Evolutionary conservation across 768 basidiomycete species (phyloP).

Genomic region (Psilocybe sp.): DNA sequence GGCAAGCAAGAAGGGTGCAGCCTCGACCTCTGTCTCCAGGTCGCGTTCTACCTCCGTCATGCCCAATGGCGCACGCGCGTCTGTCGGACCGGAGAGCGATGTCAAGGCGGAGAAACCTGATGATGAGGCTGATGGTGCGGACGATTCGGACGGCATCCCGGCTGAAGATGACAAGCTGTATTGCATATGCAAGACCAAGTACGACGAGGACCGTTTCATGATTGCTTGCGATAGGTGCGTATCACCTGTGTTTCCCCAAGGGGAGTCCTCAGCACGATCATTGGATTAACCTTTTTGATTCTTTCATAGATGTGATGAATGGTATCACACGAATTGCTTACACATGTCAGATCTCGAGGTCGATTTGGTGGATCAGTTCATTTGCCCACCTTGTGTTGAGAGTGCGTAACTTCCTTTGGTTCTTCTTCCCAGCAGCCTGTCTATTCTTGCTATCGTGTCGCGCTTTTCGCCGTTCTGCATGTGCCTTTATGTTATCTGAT

Average conservation of each 20-base stretch:
- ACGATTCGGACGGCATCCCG: slow-evolving; percentile 32
- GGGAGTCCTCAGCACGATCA: not conserved
- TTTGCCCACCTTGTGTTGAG: slow-evolving; percentile 77
- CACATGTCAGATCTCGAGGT: slow-evolving; percentile 77
- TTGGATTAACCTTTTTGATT: not conserved
- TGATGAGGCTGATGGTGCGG: slow-evolving; percentile 52
- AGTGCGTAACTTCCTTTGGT: slow-evolving; percentile 46
- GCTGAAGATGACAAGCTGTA: slow-evolving; percentile 75
- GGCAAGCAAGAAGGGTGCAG: slow-evolving; percentile 3
- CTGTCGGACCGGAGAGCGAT: slow-evolving; percentile 33
- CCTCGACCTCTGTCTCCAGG: slow-evolving; percentile 34
- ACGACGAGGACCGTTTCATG: slow-evolving; percentile 88
- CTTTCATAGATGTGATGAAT: slow-evolving; percentile 77
- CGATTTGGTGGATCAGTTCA: slow-evolving; percentile 89
- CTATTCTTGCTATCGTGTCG: not conserved
- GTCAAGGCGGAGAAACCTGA: slow-evolving; percentile 37
- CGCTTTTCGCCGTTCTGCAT: no score
- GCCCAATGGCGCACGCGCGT: slow-evolving; percentile 36
- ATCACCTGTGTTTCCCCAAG: slow-evolving; percentile 2
- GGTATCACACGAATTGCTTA: slow-evolving; percentile 90
- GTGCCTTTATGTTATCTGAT: no score
- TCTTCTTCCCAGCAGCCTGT: not conserved
- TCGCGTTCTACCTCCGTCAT: slow-evolving; percentile 73
- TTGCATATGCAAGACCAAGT: slow-evolving; percentile 83
- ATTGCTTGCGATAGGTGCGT: slow-evolving; percentile 89